Evolutionary conservation across 2,329 filamentous ascomycete genomes (phyloP), one percentile per base, ranked within the genome.

Genomic region (Ophidiomyces ophidiicola): DNA sequence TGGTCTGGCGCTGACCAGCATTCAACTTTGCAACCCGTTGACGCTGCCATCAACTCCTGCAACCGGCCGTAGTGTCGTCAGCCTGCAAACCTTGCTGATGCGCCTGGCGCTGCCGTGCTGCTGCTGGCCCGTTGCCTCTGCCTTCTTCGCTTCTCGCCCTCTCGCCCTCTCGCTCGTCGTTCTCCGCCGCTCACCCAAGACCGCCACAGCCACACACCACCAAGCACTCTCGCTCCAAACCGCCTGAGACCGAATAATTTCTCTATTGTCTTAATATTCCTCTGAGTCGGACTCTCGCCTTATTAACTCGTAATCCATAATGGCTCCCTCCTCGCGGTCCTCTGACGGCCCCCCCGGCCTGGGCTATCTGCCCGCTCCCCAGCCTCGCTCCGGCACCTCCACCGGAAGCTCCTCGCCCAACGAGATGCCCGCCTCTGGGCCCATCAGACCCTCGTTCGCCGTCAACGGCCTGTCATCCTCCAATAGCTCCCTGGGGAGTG

Each of bases 321-420:
- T 94, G 86, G 82, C 83, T 71, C 83, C 75, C 66, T 59, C 68
- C 43, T 72, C 80, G 62, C 80, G 85, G 74, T 76, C 83, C 56
- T n/a, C 37, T 2, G 84, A 93, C 61, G 70, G 72, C 55, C 82
- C 88, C 62, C 74, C 90, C 69, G 80, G 80, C 59, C 76, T 90
- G 63, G 83, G 83, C 67, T 87, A 84, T 64, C 75, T 83, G 60
- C 71, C 74, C 58, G 69, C 75, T 53, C 66, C 71, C 55, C 76
- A 82, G 58, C 68, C 74, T 44, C 77, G 80, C 55, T 90, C 85
- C 36, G 78, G 76, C 50, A 85, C 85, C 34, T 87, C 85, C 28
- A 85, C 81, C 43, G 72, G 80, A 53, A 81, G 76, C 59, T 85
- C 80, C 48, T 87, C 86, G 29, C 83, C 85, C 28, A 80, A 80